Percentiles rank a stretch among this genome's conserved stretches.
Conservation (phyloP, 306 rosid genomes). For the Glycine latifolia region DNA sequence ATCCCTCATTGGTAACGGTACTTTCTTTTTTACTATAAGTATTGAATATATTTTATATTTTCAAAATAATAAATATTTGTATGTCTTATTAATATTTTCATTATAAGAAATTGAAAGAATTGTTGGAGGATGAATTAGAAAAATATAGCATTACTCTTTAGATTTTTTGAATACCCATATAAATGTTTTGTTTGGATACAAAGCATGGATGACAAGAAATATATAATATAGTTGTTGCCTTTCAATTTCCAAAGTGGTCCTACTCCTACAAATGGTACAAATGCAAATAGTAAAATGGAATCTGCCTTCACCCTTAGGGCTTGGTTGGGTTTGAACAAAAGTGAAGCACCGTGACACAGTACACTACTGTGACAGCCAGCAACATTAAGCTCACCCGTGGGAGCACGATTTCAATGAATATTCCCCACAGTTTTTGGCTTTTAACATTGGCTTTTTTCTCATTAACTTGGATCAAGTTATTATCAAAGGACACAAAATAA, state of each 20-base stretch:
- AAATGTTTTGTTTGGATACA: no score
- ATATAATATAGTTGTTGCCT: no score
- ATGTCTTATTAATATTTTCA: no score
- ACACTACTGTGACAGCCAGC: neutral
- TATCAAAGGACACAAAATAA: neutral
- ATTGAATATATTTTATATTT: no score
- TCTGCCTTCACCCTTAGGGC: neutral
- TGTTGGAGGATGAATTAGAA: no score
- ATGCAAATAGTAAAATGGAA: constrained; percentile 26
- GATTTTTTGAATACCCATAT: neutral
- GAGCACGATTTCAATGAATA: neutral
- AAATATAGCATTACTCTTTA: neutral
- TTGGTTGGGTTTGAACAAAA: constrained; percentile 12
- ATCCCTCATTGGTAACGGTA: no score
- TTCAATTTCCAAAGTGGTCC: neutral
- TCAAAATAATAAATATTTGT: no score
- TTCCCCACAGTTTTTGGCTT: constrained; percentile 39
- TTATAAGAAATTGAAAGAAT: no score
- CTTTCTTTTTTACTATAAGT: no score
- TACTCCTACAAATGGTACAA: neutral
- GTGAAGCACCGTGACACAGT: neutral
- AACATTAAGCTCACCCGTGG: neutral
- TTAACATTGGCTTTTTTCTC: constrained; percentile 15
- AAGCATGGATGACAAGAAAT: neutral
- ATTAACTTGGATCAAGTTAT: constrained; percentile 19